Conservation (phyloP, 2,329 filamentous ascomycete species). For the Cylindrodendrum hubeiense region DNA sequence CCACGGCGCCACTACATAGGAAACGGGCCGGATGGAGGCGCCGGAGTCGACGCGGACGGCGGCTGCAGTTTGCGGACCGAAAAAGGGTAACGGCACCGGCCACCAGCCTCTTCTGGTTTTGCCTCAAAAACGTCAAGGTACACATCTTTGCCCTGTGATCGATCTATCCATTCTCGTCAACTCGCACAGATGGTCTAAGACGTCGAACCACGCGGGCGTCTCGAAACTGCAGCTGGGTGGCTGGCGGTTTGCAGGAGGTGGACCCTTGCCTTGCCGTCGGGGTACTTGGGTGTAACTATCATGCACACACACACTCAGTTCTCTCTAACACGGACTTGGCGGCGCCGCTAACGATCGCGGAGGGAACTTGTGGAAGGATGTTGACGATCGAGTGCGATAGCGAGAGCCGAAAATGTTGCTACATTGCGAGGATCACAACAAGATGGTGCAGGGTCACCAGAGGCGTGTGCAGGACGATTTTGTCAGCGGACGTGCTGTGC, state of each 20-base stretch:
- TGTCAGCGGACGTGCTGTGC: conserved; percentile 5
- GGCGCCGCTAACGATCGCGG: conserved; percentile 2
- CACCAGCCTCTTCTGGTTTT: not conserved
- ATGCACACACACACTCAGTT: not conserved
- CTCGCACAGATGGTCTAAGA: not conserved
- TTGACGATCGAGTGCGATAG: not conserved
- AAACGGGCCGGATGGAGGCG: conserved; percentile 1
- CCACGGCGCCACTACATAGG: not conserved
- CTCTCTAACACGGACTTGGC: not conserved
- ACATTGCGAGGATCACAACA: not conserved
- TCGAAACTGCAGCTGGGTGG: conserved; percentile 13
- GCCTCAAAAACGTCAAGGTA: not conserved
- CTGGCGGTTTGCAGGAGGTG: conserved; percentile 14
- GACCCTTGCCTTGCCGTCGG: not conserved
- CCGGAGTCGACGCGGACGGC: not conserved
- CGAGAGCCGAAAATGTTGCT: conserved; percentile 5
- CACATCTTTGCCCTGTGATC: conserved; percentile 4
- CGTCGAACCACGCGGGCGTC: conserved; percentile 14
- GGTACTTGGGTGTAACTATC: not conserved
- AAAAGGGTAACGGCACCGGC: not conserved
- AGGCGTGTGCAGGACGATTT: conserved; percentile 6
- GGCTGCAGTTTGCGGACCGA: not conserved
- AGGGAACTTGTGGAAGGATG: conserved; percentile 3
- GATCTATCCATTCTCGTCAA: not conserved
- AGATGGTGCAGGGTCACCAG: not conserved